These are phyloP conservation scores for Lecanosticta acicola DNA, from an alignment of 2,329 filamentous ascomycete genomes.

Conservation along the genomic window DNA sequence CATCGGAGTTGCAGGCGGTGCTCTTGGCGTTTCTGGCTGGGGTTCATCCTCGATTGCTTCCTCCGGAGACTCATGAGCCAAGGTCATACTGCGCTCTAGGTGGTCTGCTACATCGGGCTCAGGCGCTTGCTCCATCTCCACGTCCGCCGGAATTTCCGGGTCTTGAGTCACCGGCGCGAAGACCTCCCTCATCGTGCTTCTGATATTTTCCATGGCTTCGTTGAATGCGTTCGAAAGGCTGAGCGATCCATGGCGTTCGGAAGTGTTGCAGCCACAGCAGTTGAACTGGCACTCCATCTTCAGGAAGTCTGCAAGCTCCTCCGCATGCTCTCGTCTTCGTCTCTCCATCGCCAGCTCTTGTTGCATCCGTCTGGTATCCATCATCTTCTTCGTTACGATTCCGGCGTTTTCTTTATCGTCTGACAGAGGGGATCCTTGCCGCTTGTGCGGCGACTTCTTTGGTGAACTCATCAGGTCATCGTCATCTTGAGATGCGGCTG, in stretches of 20 bases:
- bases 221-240: slow-evolving; percentile 13
- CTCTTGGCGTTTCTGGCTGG: slow-evolving; percentile 11
- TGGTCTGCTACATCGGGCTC: slow-evolving; percentile 12
- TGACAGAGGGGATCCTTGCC: slow-evolving; percentile 44
- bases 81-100: slow-evolving; percentile 24
- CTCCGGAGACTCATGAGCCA: slow-evolving; percentile 14
- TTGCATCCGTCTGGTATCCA: slow-evolving; percentile 45
- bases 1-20: slow-evolving; percentile 18
- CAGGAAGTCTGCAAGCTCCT: slow-evolving; percentile 70
- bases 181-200: slow-evolving; percentile 30
- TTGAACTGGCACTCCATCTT: slow-evolving; percentile 67
- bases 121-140: slow-evolving; percentile 14
- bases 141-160: slow-evolving; percentile 7
- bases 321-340: slow-evolving; percentile 60
- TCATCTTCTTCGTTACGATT: slow-evolving; percentile 39
- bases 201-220: slow-evolving; percentile 18
- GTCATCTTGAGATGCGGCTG: slow-evolving; percentile 44
- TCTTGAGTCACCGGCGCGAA: slow-evolving; percentile 33
- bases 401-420: slow-evolving; percentile 43
- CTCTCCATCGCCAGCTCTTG: slow-evolving; percentile 49
- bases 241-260: slow-evolving; percentile 31
- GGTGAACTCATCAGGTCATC: slow-evolving; percentile 59
- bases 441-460: slow-evolving; percentile 30
- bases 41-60: slow-evolving; percentile 13
- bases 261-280: slow-evolving; percentile 56